These are phyloP conservation scores for Asterophora parasitica DNA, from an alignment of 768 basidiomycete genomes.

Conservation along the genomic window DNA sequence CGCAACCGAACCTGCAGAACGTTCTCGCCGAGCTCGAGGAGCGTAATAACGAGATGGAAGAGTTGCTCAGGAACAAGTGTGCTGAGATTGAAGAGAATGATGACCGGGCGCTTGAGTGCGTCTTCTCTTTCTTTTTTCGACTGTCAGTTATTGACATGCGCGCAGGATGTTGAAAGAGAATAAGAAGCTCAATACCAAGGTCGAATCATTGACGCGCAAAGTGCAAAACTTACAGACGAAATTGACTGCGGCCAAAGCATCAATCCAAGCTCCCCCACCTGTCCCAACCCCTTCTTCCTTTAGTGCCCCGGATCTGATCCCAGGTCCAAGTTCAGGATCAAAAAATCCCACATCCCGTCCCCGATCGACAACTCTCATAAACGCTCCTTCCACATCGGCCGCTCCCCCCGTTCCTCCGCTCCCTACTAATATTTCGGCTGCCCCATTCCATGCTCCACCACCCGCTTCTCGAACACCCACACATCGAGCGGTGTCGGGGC, in stretches of 20 bases:
- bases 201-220: constrained; percentile 69
- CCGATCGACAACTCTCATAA: constrained; percentile 25
- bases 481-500: constrained; percentile 37
- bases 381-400: constrained; percentile 13
- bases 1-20: constrained; percentile 51
- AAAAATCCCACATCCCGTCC: constrained; percentile 18
- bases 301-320: neutral
- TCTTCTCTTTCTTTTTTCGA: constrained; percentile 14
- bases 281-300: constrained; percentile 13
- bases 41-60: constrained; percentile 73
- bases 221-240: constrained; percentile 69
- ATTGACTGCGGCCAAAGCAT: constrained; percentile 48
- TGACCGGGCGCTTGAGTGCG: constrained; percentile 75
- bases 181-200: constrained; percentile 67
- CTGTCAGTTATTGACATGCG: constrained; percentile 6
- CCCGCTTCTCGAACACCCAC: constrained; percentile 20
- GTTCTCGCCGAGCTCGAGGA: constrained; percentile 60
- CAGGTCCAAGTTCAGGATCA: constrained; percentile 1
- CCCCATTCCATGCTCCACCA: constrained; percentile 12
- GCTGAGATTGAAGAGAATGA: constrained; percentile 82
- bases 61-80: constrained; percentile 62
- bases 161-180: constrained; percentile 72
- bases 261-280: constrained; percentile 17
- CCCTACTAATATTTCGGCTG: constrained; percentile 1
- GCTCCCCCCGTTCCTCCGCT: constrained; percentile 16